phyloP scores from a whole-genome alignment of 805 yeast genomes.

The Dipodascus albidus region DNA sequence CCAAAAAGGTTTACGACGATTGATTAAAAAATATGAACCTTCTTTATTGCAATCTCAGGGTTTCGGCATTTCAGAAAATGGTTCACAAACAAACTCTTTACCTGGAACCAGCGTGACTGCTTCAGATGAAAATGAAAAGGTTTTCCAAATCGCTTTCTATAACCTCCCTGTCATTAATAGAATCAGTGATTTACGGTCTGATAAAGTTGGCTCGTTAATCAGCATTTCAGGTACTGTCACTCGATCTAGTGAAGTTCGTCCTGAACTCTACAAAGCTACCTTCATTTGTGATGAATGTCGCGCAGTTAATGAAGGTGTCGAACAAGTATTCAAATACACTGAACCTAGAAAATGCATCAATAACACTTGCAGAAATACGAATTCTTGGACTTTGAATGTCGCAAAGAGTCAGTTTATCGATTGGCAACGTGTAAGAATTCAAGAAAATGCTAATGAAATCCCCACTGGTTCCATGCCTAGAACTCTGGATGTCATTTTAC shows the following conservation, averaged over 20 bases:
- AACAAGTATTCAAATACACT: conserved; percentile 85
- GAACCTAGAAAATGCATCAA: conserved; percentile 90
- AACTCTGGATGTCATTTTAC: conserved; percentile 78
- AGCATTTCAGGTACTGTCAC: conserved; percentile 92
- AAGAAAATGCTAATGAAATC: conserved; percentile 91
- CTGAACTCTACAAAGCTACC: conserved; percentile 78
- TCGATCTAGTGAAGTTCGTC: conserved; percentile 91
- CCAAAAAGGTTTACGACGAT: conserved; percentile 57
- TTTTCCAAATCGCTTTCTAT: conserved; percentile 84
- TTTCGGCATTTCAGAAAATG: conserved; percentile 20
- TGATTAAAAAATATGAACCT: conserved; percentile 69
- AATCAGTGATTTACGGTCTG: conserved; percentile 84
- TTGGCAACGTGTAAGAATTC: conserved; percentile 94
- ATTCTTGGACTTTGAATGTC: conserved; percentile 74
- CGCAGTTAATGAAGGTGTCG: conserved; percentile 77
- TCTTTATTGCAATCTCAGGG: conserved; percentile 35
- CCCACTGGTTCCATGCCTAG: conserved; percentile 99
- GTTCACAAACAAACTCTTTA: conserved; percentile 27
- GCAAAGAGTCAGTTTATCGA: conserved; percentile 80
- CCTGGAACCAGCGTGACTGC: conserved; percentile 16
- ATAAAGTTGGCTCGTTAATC: conserved; percentile 73
- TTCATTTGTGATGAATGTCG: conserved; percentile 85
- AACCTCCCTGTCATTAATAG: conserved; percentile 73
- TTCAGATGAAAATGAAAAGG: conserved; percentile 45
- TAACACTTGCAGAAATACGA: conserved; percentile 78